These are phyloP conservation scores for Croton setiger DNA, from an alignment of 441 rosid species.

Conservation along the genomic window DNA sequence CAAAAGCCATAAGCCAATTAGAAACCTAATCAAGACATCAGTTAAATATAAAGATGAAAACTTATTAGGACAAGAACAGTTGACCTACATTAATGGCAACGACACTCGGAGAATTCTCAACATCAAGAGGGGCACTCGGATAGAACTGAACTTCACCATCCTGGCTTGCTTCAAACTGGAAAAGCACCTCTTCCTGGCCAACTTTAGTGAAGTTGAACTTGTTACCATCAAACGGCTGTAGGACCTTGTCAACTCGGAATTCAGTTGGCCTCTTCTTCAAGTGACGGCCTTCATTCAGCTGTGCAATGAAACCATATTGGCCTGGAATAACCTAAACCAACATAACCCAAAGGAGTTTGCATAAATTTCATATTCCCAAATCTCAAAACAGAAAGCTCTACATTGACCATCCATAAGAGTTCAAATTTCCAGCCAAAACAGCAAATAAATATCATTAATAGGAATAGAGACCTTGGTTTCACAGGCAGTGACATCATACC, in stretches of 20 bases:
- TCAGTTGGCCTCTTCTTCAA: constrained; percentile 96
- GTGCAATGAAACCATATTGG: constrained; percentile 72
- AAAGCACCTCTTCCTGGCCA: constrained; percentile 92
- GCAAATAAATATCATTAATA: neutral
- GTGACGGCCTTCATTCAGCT: constrained; percentile 93
- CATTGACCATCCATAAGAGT: neutral
- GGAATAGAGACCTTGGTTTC: constrained; percentile 70
- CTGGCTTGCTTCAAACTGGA: constrained; percentile 79
- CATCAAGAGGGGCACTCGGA: constrained; percentile 63
- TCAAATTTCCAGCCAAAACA: constrained; percentile 8
- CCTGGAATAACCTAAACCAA: constrained; percentile 78
- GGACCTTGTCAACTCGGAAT: constrained; percentile 84
- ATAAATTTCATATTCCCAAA: constrained; percentile 11
- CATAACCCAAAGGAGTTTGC: constrained; percentile 8
- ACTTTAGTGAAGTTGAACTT: constrained; percentile 94
- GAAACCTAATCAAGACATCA: neutral
- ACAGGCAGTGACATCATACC: constrained; percentile 92
- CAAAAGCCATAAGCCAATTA: constrained; percentile 1
- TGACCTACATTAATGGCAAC: constrained; percentile 82
- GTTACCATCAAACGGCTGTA: constrained; percentile 81
- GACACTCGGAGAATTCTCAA: constrained; percentile 74
- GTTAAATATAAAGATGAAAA: neutral
- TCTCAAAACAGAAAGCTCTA: neutral
- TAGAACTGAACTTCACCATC: constrained; percentile 67
- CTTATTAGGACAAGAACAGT: neutral